Conservation (phyloP, 441 rosid species). For the Melastoma candidum region DNA sequence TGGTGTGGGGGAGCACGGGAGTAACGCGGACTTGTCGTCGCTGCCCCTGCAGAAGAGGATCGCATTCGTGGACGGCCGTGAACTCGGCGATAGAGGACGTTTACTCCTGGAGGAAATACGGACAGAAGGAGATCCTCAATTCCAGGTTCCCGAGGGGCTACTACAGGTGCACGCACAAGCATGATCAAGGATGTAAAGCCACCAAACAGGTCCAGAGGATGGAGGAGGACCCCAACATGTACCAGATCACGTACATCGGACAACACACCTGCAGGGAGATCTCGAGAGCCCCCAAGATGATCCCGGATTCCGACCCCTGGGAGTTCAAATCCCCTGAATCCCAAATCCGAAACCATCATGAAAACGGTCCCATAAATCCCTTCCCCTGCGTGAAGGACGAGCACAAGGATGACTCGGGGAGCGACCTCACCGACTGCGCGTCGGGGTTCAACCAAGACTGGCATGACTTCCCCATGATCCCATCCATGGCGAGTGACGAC, state of each 20-base stretch:
- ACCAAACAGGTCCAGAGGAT: conserved; percentile 65
- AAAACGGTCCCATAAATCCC: too few species aligned
- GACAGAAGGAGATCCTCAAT: conserved; percentile 70
- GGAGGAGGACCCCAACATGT: conserved; percentile 36
- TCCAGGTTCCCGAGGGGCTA: conserved; percentile 64
- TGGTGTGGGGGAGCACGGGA: too few species aligned
- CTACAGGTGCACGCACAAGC: conserved; percentile 69
- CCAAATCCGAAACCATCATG: neutral
- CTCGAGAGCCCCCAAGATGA: conserved; percentile 17
- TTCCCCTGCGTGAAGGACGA: conserved; percentile 3
- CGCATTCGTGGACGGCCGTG: conserved; percentile 26
- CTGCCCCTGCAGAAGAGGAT: conserved; percentile 34
- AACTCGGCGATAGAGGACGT: conserved; percentile 33
- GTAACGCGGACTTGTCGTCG: too few species aligned
- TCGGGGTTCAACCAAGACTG: too few species aligned
- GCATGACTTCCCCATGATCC: conserved; percentile 5
- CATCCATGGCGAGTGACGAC: neutral
- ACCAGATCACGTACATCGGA: conserved; percentile 44
- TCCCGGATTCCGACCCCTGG: conserved; percentile 14
- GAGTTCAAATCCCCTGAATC: neutral
- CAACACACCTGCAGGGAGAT: conserved; percentile 41
- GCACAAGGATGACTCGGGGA: conserved; percentile 9
- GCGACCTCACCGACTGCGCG: conserved; percentile 9
- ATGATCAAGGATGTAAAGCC: conserved; percentile 60
- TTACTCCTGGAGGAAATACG: conserved; percentile 82